Evolutionary conservation across 208 protist species (phyloP).

Genomic region (Trypanosoma avium): DNA sequence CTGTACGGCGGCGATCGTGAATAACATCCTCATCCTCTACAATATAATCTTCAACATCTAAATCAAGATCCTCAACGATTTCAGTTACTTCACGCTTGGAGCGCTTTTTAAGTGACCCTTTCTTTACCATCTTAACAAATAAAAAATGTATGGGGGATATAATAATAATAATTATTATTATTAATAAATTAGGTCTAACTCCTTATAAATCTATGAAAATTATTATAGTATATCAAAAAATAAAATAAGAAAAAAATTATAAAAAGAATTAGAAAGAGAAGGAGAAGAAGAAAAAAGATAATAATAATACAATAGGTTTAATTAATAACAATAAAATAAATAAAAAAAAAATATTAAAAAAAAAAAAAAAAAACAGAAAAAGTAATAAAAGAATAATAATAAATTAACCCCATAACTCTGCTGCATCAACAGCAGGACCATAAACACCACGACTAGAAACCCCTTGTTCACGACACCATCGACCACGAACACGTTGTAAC

Average conservation of each 20-base stretch:
- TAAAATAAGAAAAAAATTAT: constrained; percentile 11
- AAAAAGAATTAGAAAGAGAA: constrained; percentile 13
- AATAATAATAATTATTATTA: no score
- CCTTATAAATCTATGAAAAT: constrained; percentile 5
- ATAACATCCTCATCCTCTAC: constrained; percentile 52
- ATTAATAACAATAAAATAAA: no score
- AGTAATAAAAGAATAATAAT: no score
- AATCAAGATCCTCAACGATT: constrained; percentile 79
- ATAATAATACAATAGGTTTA: no score
- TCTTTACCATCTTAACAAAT: constrained; percentile 34
- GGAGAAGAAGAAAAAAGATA: constrained; percentile 17
- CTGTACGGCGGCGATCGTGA: constrained; percentile 31
- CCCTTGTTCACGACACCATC: constrained; percentile 89
- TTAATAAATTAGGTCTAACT: no score
- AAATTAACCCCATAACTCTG: constrained; percentile 86
- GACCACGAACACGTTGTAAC: constrained; percentile 87
- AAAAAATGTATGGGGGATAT: no score
- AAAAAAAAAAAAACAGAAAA: constrained; percentile 2
- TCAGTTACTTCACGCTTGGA: constrained; percentile 31
- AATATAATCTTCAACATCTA: constrained; percentile 49
- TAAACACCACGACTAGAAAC: constrained; percentile 90
- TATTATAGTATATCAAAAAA: constrained; percentile 9
- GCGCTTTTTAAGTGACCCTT: constrained; percentile 40
- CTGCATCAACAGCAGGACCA: constrained; percentile 87
- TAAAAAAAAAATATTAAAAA: constrained; percentile 8